Evolutionary conservation across 2,329 filamentous ascomycete species (phyloP).

Genomic region (Trichoderma sp.): DNA sequence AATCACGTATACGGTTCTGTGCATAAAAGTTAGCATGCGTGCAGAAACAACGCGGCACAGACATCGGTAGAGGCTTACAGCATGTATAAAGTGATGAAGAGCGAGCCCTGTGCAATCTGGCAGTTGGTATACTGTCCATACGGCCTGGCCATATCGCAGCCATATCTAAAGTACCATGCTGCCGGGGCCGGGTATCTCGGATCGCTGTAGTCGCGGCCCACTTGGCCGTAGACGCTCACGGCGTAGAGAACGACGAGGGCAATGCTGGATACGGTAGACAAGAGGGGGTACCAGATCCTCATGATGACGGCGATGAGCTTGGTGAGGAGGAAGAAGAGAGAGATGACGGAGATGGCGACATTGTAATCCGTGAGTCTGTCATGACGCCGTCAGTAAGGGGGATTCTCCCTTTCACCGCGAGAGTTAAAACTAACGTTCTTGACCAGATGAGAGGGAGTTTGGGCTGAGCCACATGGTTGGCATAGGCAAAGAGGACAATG

Average conservation of each 20-base stretch:
- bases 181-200: constrained; percentile 56
- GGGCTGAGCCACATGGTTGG: constrained; percentile 63
- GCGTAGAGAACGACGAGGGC: constrained; percentile 60
- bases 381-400: constrained; percentile 15
- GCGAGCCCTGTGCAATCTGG: constrained; percentile 63
- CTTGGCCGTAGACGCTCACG: constrained; percentile 66
- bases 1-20: constrained; percentile 49
- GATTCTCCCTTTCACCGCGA: neutral
- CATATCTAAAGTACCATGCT: constrained; percentile 73
- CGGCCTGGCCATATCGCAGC: constrained; percentile 59
- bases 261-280: constrained; percentile 58
- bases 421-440: constrained; percentile 54
- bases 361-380: constrained; percentile 72
- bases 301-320: constrained; percentile 69
- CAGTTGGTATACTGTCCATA: constrained; percentile 58
- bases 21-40: neutral
- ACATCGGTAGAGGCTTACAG: constrained; percentile 50
- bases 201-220: constrained; percentile 70
- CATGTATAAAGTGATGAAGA: constrained; percentile 63
- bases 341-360: constrained; percentile 70
- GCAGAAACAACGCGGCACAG: neutral
- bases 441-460: constrained; percentile 70
- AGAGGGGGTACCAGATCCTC: constrained; percentile 65
- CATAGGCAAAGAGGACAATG: constrained; percentile 68
- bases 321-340: constrained; percentile 70